These are phyloP conservation scores for Dendrobium huoshanense DNA, from an alignment of 106 monocot species.

Conservation along the genomic window DNA sequence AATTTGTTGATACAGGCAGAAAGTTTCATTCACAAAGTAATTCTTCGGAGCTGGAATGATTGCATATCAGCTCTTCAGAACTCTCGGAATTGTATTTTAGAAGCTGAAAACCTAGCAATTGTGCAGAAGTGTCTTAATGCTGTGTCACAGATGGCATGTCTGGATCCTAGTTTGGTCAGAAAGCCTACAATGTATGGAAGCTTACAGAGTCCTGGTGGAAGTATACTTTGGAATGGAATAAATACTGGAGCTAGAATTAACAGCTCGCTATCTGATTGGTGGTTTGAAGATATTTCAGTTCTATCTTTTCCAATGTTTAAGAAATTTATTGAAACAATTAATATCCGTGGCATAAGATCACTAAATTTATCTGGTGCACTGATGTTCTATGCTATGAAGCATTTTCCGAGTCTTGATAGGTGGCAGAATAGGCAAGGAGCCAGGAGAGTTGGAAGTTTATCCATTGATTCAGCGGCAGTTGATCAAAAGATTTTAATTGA, in stretches of 20 bases:
- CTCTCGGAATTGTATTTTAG: constrained; percentile 19
- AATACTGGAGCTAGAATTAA: constrained; percentile 40
- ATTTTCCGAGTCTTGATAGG: constrained; percentile 48
- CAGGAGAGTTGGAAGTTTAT: constrained; percentile 10
- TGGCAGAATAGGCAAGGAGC: constrained; percentile 25
- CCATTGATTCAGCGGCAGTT: constrained; percentile 4
- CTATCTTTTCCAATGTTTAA: constrained; percentile 32
- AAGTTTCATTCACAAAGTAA: constrained; percentile 23
- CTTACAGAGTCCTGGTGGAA: constrained; percentile 60
- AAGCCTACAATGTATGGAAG: constrained; percentile 50
- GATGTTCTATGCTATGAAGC: constrained; percentile 35
- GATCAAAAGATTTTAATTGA: constrained; percentile 39
- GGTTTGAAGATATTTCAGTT: constrained; percentile 52
- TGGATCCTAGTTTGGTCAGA: constrained; percentile 50
- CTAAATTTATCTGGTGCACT: constrained; percentile 33
- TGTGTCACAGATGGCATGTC: constrained; percentile 37
- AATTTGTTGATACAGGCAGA: constrained; percentile 27
- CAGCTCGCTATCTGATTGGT: constrained; percentile 40
- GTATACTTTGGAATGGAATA: constrained; percentile 66
- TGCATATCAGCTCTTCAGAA: constrained; percentile 39
- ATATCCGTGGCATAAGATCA: constrained; percentile 20
- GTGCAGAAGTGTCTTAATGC: constrained; percentile 29
- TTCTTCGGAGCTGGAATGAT: constrained; percentile 47
- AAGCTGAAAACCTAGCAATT: constrained; percentile 26
- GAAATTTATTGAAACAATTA: constrained; percentile 37